These are phyloP conservation scores for Kluyveromyces dobzhanskii DNA, from an alignment of 805 yeast genomes.

Conservation along the genomic window DNA sequence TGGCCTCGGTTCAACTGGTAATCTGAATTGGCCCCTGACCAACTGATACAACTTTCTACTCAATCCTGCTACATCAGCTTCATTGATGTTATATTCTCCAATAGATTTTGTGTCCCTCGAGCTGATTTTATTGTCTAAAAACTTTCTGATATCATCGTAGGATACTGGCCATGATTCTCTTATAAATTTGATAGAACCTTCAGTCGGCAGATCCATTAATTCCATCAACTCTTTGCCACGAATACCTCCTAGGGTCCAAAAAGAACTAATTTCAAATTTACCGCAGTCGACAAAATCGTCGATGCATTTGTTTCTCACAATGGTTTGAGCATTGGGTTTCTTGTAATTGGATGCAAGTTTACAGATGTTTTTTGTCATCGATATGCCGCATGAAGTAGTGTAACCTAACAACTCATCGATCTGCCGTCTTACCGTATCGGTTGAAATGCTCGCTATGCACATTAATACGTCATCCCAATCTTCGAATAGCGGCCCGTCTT, in stretches of 20 bases:
- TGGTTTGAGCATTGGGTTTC: conserved; percentile 84
- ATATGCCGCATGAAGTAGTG: conserved; percentile 86
- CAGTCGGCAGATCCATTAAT: conserved; percentile 44
- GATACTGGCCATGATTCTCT: conserved; percentile 38
- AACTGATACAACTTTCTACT: conserved; percentile 51
- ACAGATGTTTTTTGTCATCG: conserved; percentile 67
- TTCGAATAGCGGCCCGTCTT: conserved; percentile 12
- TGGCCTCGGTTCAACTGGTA: conserved; percentile 49
- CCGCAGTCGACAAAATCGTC: conserved; percentile 41
- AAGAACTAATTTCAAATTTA: conserved; percentile 57
- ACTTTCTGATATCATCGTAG: conserved; percentile 27
- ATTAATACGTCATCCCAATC: conserved; percentile 83
- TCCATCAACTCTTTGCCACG: conserved; percentile 52
- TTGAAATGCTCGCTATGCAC: conserved; percentile 55
- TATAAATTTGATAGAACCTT: conserved; percentile 40
- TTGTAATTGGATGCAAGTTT: conserved; percentile 79
- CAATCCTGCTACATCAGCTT: conserved; percentile 37
- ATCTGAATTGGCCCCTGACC: conserved; percentile 52
- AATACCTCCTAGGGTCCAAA: conserved; percentile 91
- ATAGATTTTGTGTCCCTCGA: conserved; percentile 3
- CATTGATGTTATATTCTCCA: conserved; percentile 16
- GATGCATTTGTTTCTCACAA: conserved; percentile 45
- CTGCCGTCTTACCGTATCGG: conserved; percentile 43
- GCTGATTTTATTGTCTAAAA: conserved; percentile 11
- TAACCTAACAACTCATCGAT: conserved; percentile 56